Evolutionary conservation across 2,329 filamentous ascomycete species (phyloP).

Genomic region (Alternaria solani): DNA sequence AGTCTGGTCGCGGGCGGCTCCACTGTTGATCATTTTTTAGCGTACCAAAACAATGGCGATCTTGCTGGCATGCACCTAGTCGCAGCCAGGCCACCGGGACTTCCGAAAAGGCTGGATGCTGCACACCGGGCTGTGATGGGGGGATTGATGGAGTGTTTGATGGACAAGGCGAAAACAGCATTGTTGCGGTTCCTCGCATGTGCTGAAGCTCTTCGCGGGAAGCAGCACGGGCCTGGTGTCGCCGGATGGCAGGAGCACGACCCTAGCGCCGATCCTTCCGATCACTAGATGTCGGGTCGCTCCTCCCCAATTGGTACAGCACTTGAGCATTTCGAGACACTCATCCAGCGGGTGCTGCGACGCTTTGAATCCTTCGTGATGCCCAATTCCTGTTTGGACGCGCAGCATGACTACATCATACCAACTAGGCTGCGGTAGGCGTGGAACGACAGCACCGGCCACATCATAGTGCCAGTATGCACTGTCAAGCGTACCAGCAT

Average conservation of each 20-base stretch:
- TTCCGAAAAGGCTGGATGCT: slow-evolving; percentile 8
- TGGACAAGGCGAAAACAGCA: not conserved
- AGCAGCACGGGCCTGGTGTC: slow-evolving; percentile 15
- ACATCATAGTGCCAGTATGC: slow-evolving; percentile 18
- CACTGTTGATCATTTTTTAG: slow-evolving; percentile 31
- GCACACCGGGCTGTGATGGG: not conserved
- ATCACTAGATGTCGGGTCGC: not conserved
- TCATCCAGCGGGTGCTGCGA: not conserved
- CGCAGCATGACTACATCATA: slow-evolving; percentile 16
- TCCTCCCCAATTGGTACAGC: slow-evolving; percentile 1
- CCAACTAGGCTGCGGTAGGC: slow-evolving; percentile 11
- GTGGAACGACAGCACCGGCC: slow-evolving; percentile 12
- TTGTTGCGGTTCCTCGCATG: not conserved
- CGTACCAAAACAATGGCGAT: slow-evolving; percentile 17
- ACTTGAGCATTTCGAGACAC: not conserved
- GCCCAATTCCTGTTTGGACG: slow-evolving; percentile 12
- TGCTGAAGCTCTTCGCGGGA: not conserved
- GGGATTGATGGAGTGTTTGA: not conserved
- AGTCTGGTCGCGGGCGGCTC: slow-evolving; percentile 20
- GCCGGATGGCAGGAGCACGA: slow-evolving; percentile 16
- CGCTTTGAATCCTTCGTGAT: not conserved
- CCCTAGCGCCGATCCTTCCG: slow-evolving; percentile 24
- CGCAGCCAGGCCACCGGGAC: slow-evolving; percentile 16
- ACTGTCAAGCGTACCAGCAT: slow-evolving; percentile 24
- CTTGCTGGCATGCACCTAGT: slow-evolving; percentile 8